Evolutionary conservation across 306 rosid genomes (phyloP).

Genomic region (Rosa rugosa): DNA sequence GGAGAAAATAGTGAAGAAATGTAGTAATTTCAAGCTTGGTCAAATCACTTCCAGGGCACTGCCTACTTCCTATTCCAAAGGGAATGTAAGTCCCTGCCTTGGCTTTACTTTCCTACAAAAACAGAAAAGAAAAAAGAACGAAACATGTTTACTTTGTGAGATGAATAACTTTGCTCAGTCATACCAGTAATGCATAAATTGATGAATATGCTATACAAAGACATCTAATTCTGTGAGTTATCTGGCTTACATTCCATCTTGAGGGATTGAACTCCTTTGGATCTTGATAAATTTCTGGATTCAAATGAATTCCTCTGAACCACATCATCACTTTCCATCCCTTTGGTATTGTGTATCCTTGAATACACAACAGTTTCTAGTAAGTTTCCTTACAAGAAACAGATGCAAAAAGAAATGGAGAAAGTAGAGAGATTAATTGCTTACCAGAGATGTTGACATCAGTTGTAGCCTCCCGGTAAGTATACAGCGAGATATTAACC

Average conservation of each 20-base stretch:
- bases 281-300: conserved; percentile 31
- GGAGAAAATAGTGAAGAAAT: conserved; percentile 55
- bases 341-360: conserved; percentile 49
- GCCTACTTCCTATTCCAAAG: conserved; percentile 53
- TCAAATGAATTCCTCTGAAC: conserved; percentile 39
- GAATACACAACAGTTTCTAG: not conserved
- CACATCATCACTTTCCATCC: conserved; percentile 53
- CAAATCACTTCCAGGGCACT: conserved; percentile 51
- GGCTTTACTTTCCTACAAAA: conserved; percentile 27
- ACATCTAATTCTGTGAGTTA: not conserved
- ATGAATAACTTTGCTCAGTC: not conserved
- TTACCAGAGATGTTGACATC: conserved; percentile 43
- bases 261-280: conserved; percentile 50
- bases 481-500: conserved; percentile 30
- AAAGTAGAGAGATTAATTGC: not conserved
- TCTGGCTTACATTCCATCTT: conserved; percentile 50
- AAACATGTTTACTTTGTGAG: not conserved
- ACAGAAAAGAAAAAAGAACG: too few relatives aligned
- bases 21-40: conserved; percentile 43
- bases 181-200: not conserved
- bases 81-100: conserved; percentile 44
- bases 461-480: conserved; percentile 41
- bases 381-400: not conserved
- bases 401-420: not conserved
- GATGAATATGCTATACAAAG: not conserved